Base-by-base conservation (phyloP, 2,329 filamentous ascomycete species). In the Fusarium decemcellulare region DNA sequence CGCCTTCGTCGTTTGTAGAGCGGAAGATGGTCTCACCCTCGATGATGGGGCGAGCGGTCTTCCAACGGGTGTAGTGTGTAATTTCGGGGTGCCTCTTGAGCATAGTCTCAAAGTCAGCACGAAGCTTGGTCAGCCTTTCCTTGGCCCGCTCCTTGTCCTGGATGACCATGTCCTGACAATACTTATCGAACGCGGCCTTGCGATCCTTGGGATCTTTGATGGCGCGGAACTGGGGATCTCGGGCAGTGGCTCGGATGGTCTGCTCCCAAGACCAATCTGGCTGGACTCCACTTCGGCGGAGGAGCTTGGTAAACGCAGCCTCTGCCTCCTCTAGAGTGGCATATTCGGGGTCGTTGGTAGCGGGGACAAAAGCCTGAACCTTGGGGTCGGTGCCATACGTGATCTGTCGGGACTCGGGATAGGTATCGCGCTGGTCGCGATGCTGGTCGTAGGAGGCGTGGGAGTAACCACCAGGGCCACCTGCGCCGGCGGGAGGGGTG, bases 11-110 rank as follows among this genome's bases (percentile, higher is more conserved):
- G 73, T 92, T 92, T 44, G 95, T 95, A 32, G 94, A 95, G 74
- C 94, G 92, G 83, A 98, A 99, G 63, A 97, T 96, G 50, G 94
- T 96, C 84, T 99, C 96, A 52, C 92, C 92, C 81, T 98, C 94
- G 67, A 99, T 94, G 70, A 98, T 97, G 10, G 94, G 94, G 52
- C 93, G 91, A 56, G 95, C 96, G 15, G 94, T 98, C 87, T 94
- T 97, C 96, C 96, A 99, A 66, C 94, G 92, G 43, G 95, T 98
- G 80, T 97, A 98, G 79, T 98, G 90, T 80, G 95, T 96, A 81
- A 99, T 98, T 81, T 99, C 96, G 65, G 95, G 94, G 80, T 99
- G 95, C 71, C 94, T 95, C 81, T 92, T 94, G 72, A 99, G 88
- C 96, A 99, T 99, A 59, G 91, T 95, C 72, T 92, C 92, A 81